Percentiles rank a stretch among this genome's conserved stretches.
phyloP scores from a whole-genome alignment of 495 filamentous ascomycete species.

The Penicillium canariense region DNA sequence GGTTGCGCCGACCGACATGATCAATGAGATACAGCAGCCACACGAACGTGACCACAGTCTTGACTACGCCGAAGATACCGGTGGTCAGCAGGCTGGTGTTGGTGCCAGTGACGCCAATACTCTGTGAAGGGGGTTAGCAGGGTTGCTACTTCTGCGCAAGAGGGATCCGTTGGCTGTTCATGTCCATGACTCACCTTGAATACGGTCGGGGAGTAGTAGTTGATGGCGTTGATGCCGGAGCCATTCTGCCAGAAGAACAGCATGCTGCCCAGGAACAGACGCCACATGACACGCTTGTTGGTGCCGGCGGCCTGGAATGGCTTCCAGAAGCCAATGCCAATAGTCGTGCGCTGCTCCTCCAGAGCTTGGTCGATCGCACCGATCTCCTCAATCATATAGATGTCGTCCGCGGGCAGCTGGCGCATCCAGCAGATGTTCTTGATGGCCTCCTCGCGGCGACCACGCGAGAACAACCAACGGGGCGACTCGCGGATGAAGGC shows the following conservation, averaged over 20 bases:
- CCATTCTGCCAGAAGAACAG: slow-evolving; percentile 70
- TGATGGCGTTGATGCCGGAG: slow-evolving; percentile 67
- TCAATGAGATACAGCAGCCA: slow-evolving; percentile 73
- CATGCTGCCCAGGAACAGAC: slow-evolving; percentile 65
- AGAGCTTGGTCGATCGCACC: slow-evolving; percentile 58
- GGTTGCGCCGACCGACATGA: slow-evolving; percentile 63
- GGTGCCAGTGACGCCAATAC: slow-evolving; percentile 55
- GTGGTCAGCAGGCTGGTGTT: slow-evolving; percentile 52
- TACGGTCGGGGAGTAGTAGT: slow-evolving; percentile 63
- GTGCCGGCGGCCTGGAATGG: slow-evolving; percentile 59
- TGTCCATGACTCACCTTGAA: slow-evolving; percentile 39
- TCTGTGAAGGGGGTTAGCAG: slow-evolving; percentile 19
- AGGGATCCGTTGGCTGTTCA: background rate
- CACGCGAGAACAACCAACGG: slow-evolving; percentile 53
- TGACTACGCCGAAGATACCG: slow-evolving; percentile 54
- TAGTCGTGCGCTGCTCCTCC: slow-evolving; percentile 56
- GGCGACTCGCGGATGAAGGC: slow-evolving; percentile 54
- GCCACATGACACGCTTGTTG: slow-evolving; percentile 57
- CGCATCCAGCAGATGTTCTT: slow-evolving; percentile 63
- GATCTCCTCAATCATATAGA: slow-evolving; percentile 67
- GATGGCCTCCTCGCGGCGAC: slow-evolving; percentile 52
- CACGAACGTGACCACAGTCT: slow-evolving; percentile 56
- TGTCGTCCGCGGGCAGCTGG: slow-evolving; percentile 53
- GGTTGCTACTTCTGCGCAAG: too few species aligned
- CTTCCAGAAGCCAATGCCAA: slow-evolving; percentile 67